These are phyloP conservation scores for Paraphaeosphaeria sporulosa DNA, from an alignment of 2,329 filamentous ascomycete genomes.

Conservation along the genomic window DNA sequence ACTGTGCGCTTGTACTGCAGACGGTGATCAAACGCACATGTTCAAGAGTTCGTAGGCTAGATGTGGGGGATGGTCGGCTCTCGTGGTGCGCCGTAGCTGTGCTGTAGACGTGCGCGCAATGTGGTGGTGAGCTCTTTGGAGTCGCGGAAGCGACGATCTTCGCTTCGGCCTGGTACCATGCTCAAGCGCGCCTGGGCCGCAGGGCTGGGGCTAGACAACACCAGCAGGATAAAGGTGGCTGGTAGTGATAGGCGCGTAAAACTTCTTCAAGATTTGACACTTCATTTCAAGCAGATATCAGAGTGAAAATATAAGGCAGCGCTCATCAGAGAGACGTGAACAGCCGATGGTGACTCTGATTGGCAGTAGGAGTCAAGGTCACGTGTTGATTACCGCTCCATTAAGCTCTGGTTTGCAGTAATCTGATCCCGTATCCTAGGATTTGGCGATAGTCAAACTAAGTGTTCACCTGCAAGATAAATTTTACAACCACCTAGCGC, in stretches of 20 bases:
- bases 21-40: neutral
- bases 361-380: neutral
- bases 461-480: too few species aligned
- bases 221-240: neutral
- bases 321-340: neutral
- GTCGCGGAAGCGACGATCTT: slow-evolving; percentile 8
- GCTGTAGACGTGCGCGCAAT: neutral
- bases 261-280: neutral
- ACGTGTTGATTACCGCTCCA: neutral
- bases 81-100: neutral
- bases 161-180: slow-evolving; percentile 10
- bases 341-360: neutral
- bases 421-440: too few species aligned
- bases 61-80: neutral
- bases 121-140: slow-evolving; percentile 6
- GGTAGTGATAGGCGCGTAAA: neutral
- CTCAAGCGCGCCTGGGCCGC: slow-evolving; percentile 5
- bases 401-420: too few species aligned
- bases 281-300: neutral
- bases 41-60: neutral
- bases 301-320: neutral
- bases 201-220: slow-evolving; percentile 1
- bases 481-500: too few species aligned
- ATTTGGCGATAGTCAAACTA: too few species aligned
- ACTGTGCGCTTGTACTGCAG: neutral